Conservation (phyloP, 768 basidiomycete species). For the Candolleomyces aberdarensis region DNA sequence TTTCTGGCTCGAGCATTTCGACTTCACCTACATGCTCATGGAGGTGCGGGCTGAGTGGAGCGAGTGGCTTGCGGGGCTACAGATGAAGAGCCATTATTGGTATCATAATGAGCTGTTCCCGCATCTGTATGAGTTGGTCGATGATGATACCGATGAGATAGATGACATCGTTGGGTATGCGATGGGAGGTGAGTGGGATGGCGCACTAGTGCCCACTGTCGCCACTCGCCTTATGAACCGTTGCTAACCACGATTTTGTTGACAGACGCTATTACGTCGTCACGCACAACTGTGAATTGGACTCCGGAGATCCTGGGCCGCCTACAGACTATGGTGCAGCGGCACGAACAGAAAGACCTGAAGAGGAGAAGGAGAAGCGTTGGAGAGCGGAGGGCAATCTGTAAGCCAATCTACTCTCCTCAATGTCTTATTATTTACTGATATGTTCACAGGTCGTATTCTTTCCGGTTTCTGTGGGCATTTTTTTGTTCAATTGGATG, state of each 20-base stretch:
- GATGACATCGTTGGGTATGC: slow-evolving; percentile 27
- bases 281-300: slow-evolving; percentile 24
- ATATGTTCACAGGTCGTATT: neutral
- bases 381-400: slow-evolving; percentile 3
- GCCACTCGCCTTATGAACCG: slow-evolving; percentile 1
- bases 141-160: slow-evolving; percentile 23
- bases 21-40: slow-evolving; percentile 25
- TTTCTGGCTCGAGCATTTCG: slow-evolving; percentile 51
- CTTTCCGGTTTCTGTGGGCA: neutral
- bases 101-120: slow-evolving; percentile 27
- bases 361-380: neutral
- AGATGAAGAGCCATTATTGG: slow-evolving; percentile 24
- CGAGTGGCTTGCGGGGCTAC: slow-evolving; percentile 15
- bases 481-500: neutral
- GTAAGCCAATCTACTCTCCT: neutral
- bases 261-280: slow-evolving; percentile 24
- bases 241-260: neutral
- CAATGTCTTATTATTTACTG: neutral
- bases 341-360: neutral
- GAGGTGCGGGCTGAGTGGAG: slow-evolving; percentile 17
- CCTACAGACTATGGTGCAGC: neutral
- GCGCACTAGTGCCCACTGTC: slow-evolving; percentile 3
- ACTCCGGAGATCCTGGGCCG: slow-evolving; percentile 5
- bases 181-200: slow-evolving; percentile 21
- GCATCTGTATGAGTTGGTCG: slow-evolving; percentile 13